Conservation (phyloP, 768 basidiomycete genomes). For the Amanita brunnescens region DNA sequence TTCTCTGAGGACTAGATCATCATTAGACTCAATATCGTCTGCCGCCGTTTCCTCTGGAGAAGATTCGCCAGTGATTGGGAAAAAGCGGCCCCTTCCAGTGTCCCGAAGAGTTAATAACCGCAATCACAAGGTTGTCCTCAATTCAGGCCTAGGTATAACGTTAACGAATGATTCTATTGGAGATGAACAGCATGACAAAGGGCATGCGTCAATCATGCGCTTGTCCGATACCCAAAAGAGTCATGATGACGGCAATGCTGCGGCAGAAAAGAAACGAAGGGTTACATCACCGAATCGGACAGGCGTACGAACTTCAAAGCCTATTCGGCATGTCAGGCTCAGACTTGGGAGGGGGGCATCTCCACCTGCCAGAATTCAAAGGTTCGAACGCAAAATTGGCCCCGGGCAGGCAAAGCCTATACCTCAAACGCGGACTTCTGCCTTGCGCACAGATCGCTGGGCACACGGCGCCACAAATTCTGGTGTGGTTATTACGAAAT, state of each 20-base stretch:
- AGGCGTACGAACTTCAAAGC: conserved; percentile 8
- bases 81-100: conserved; percentile 30
- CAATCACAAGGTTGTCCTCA: conserved; percentile 4
- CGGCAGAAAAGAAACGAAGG: conserved; percentile 25
- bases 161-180: not conserved
- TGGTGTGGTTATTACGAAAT: not conserved
- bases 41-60: conserved; percentile 22
- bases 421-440: not conserved
- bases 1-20: conserved; percentile 28
- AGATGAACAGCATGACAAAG: not conserved
- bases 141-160: not conserved
- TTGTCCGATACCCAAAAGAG: not conserved
- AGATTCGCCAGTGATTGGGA: conserved; percentile 31
- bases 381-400: not conserved
- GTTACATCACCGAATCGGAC: conserved; percentile 15
- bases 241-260: not conserved
- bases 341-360: conserved; percentile 10
- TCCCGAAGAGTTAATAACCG: conserved; percentile 12
- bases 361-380: not conserved
- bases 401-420: not conserved
- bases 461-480: not conserved
- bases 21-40: conserved; percentile 32
- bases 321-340: conserved; percentile 11
- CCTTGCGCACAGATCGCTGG: not conserved
- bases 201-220: conserved; percentile 2